A percentile compares a stretch with the other conserved stretches of the same genome.
Conservation (phyloP, 768 basidiomycete genomes). For the Rhodotorula taiwanensis region DNA sequence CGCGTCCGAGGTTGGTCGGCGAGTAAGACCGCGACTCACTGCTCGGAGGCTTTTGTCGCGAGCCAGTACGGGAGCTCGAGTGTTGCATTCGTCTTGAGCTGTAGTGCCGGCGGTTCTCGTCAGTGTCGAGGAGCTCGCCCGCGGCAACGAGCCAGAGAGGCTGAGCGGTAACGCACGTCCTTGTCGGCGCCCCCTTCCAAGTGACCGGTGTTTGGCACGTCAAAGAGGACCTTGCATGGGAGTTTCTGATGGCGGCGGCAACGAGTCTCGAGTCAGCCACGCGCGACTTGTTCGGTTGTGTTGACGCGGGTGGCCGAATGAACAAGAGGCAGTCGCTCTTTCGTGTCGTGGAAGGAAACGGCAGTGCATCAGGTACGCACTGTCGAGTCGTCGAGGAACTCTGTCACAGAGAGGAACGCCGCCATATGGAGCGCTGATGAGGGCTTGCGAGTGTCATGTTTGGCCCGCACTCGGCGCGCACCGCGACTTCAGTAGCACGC, state of each 20-base stretch:
- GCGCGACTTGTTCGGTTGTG: neutral
- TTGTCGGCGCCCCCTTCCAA: constrained; percentile 38
- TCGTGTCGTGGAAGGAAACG: neutral
- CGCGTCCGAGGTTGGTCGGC: too few relatives aligned
- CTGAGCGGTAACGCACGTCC: constrained; percentile 28
- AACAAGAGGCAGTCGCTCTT: too few relatives aligned
- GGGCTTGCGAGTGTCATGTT: too few relatives aligned
- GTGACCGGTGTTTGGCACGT: constrained; percentile 38
- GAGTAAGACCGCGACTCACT: constrained; percentile 22
- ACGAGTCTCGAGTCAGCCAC: too few relatives aligned
- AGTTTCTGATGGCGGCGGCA: constrained; percentile 21
- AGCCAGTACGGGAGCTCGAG: constrained; percentile 42
- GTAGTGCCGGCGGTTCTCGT: neutral
- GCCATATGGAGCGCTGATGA: constrained; percentile 10
- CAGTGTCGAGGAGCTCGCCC: too few relatives aligned
- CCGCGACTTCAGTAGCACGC: too few relatives aligned
- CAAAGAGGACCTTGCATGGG: constrained; percentile 36
- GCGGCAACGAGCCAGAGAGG: too few relatives aligned
- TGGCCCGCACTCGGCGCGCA: too few relatives aligned
- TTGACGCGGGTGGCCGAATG: too few relatives aligned
- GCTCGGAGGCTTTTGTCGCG: constrained; percentile 30
- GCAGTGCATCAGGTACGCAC: neutral
- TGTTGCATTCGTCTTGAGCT: constrained; percentile 33
- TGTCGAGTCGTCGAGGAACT: constrained; percentile 37
- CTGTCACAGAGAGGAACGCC: constrained; percentile 22